phyloP scores from a whole-genome alignment of 495 filamentous ascomycete genomes.

The Podospora sp. region DNA sequence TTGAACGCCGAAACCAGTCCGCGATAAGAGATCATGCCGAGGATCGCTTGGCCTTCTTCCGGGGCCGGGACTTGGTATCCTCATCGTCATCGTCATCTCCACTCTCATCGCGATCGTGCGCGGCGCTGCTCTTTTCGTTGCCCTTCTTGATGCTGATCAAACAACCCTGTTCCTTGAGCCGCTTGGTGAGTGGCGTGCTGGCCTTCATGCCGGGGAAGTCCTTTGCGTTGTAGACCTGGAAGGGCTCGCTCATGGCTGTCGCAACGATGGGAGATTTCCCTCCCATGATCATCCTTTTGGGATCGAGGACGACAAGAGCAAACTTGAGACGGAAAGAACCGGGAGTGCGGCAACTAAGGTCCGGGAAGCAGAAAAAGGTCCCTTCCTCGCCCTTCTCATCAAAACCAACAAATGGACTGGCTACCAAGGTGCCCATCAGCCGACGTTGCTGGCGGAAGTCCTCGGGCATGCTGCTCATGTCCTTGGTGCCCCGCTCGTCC shows the following conservation, averaged over 20 bases:
- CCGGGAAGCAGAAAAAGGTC: constrained; percentile 93
- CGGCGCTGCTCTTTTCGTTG: constrained; percentile 59
- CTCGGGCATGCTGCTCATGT: constrained; percentile 61
- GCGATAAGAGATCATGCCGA: constrained; percentile 7
- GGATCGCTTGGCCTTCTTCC: constrained; percentile 26
- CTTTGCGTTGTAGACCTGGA: constrained; percentile 92
- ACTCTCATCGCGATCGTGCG: constrained; percentile 45
- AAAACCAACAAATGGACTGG: constrained; percentile 70
- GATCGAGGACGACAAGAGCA: constrained; percentile 79
- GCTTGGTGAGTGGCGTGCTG: constrained; percentile 67
- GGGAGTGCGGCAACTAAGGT: constrained; percentile 87
- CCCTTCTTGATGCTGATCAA: constrained; percentile 82
- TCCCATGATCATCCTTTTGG: constrained; percentile 47
- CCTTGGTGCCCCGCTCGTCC: constrained; percentile 61
- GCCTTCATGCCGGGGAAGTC: constrained; percentile 94
- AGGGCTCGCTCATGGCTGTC: constrained; percentile 72
- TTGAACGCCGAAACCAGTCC: background rate
- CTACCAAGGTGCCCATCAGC: constrained; percentile 77
- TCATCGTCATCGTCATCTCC: constrained; percentile 49
- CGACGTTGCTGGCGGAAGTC: constrained; percentile 65
- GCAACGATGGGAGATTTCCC: constrained; percentile 64
- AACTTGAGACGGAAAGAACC: constrained; percentile 83
- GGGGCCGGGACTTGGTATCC: constrained; percentile 27
- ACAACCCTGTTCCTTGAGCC: constrained; percentile 72
- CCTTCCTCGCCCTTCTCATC: constrained; percentile 69